A percentile compares a stretch with the other conserved stretches of the same genome.
phyloP scores from a whole-genome alignment of 805 yeast species.

The Suhomyces faveliae region DNA sequence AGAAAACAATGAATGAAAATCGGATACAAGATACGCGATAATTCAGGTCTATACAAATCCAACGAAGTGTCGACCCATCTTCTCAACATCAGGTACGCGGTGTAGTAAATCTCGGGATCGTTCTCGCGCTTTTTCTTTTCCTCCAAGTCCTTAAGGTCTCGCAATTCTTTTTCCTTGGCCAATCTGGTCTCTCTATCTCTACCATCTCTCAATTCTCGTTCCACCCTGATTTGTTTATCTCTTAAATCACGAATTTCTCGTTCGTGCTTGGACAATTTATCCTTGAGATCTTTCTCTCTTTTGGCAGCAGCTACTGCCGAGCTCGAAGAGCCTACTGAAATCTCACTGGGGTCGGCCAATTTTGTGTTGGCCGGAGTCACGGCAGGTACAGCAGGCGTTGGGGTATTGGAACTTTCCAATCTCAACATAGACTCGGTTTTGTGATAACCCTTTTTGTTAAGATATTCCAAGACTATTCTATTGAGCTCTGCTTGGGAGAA shows the following conservation, averaged over 20 bases:
- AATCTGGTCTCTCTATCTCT: conserved; percentile 38
- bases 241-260: conserved; percentile 36
- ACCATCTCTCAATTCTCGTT: conserved; percentile 37
- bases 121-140: conserved; percentile 45
- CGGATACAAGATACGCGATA: conserved; percentile 82
- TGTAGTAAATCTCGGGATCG: conserved; percentile 69
- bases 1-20: conserved; percentile 87
- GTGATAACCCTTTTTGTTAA: conserved; percentile 90
- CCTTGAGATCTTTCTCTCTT: conserved; percentile 28
- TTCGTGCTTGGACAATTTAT: conserved; percentile 25
- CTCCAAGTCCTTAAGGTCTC: conserved; percentile 40
- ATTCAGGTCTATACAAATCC: conserved; percentile 87
- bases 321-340: conserved; percentile 12
- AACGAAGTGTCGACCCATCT: conserved; percentile 90
- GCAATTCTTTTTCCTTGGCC: conserved; percentile 40
- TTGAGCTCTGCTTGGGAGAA: conserved; percentile 86
- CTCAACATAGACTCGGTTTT: conserved; percentile 93
- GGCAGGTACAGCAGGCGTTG: conserved; percentile 50
- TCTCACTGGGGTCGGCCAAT: conserved; percentile 35
- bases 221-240: conserved; percentile 33
- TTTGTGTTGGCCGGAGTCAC: conserved; percentile 45
- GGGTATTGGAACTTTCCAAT: conserved; percentile 71
- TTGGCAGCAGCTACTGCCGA: conserved; percentile 7
- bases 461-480: conserved; percentile 86
- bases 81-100: conserved; percentile 76